Evolutionary conservation across 2,329 filamentous ascomycete genomes (phyloP), one percentile per base, ranked within the genome.

Genomic region (Fusarium begoniae): DNA sequence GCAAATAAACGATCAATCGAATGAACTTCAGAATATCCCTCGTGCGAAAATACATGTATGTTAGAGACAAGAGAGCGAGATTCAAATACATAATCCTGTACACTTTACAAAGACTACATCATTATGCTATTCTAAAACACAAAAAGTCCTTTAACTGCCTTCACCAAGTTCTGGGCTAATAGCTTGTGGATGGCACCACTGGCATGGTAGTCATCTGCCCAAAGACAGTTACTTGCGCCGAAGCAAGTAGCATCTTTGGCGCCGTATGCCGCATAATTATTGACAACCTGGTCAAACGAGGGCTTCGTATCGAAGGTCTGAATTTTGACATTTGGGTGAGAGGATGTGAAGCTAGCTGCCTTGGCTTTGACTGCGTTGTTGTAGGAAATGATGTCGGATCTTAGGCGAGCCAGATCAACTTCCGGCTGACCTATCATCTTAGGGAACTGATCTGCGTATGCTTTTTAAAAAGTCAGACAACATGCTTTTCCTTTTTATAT

Each of bases 141-240:
- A 32, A 74, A 62, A 22, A 35, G 24, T 7, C 28, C 30, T 3
- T 35, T 38, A 13, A 71, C 38, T 20, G 47, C 44, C 8, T 70
- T 66, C 8, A 66, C 62, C 18, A 75, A 50, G 8, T 69, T 69
- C 24, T 72, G 61, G 4, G 72, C 69, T 7, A 75, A 22, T 6
- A 75, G 15, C 47, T 75, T 75, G 28, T 75, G 72, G n/a, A 75
- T 75, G 12, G 72, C 69, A 6, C 66, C 64, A 1, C 72, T 69
- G 12, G 72, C 72, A 30, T 75, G 72, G n/a, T 75, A 75, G 22
- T 63, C 66, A 35, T 75, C 72, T 41, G 72, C 66, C 72, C 72
- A 75, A 22, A 75, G 64, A 26, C 72, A 75, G 24, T 66, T 54
- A 45, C 44, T 66, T 9, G 69, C 55, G 1, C 72, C 72, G 11